A percentile compares a stretch with the other conserved stretches of the same genome.
Evolutionary conservation across 75 land plant genomes (phyloP).

Genomic region (Sequoiadendron giganteum): DNA sequence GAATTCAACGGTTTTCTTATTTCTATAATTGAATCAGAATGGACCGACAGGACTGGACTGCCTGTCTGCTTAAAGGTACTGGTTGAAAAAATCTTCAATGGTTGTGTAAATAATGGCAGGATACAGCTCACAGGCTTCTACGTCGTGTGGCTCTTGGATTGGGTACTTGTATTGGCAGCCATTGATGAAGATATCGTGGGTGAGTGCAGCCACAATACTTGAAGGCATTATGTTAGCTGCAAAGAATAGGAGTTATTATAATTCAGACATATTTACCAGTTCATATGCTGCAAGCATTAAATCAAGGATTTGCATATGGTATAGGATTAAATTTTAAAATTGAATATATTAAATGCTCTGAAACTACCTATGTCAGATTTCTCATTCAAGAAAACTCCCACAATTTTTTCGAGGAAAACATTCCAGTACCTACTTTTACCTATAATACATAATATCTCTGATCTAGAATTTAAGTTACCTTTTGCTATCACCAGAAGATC

Average conservation of each 20-base stretch:
- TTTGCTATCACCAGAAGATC: constrained; percentile 30
- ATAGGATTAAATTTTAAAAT: not conserved
- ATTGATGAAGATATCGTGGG: constrained; percentile 41
- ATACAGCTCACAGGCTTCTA: constrained; percentile 44
- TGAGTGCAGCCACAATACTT: constrained; percentile 36
- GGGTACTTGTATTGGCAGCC: constrained; percentile 44
- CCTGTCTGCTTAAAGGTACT: constrained; percentile 5
- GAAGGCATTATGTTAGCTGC: constrained; percentile 39
- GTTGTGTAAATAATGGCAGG: constrained; percentile 40
- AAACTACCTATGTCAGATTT: not conserved
- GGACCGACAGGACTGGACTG: not conserved
- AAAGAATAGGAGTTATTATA: not conserved
- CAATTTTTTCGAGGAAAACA: too few relatives aligned
- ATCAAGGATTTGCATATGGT: not conserved
- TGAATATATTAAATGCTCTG: not conserved
- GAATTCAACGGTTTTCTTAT: not conserved
- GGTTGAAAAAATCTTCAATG: constrained; percentile 42
- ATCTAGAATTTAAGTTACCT: constrained; percentile 19
- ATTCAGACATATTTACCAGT: too few relatives aligned
- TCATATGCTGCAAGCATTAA: not conserved
- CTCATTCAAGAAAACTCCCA: too few relatives aligned
- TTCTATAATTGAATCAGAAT: not conserved
- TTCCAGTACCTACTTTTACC: too few relatives aligned
- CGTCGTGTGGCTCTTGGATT: constrained; percentile 23
- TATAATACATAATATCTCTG: too few relatives aligned